phyloP scores from a whole-genome alignment of 164 flowering plant species.

The Annona cherimola region DNA sequence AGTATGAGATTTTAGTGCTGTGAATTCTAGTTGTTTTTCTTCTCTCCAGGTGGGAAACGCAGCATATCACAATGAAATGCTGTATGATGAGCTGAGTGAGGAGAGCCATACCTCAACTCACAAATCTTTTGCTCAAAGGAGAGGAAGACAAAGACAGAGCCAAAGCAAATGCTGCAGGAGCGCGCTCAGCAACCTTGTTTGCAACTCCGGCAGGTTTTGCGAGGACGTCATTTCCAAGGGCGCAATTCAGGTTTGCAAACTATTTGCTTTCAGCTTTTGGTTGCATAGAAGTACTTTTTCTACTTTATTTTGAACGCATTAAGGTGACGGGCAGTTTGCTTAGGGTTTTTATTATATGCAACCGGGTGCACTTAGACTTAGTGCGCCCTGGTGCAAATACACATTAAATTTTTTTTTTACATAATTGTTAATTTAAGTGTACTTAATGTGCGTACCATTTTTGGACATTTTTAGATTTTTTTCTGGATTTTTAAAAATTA shows the following conservation, averaged over 20 bases:
- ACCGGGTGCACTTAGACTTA: too few species aligned
- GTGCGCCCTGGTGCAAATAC: too few species aligned
- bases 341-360: too few species aligned
- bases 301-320: too few species aligned
- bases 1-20: background rate
- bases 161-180: conserved; percentile 97
- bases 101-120: conserved; percentile 79
- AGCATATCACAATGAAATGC: conserved; percentile 76
- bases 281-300: too few species aligned
- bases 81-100: conserved; percentile 90
- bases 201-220: conserved; percentile 81
- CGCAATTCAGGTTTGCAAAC: conserved; percentile 71
- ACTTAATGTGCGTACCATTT: too few species aligned
- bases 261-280: too few species aligned
- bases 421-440: too few species aligned
- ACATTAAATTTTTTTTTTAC: too few species aligned
- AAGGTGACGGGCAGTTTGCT: too few species aligned
- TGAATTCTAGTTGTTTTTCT: conserved; percentile 1
- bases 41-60: conserved; percentile 91
- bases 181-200: conserved; percentile 92
- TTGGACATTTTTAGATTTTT: too few species aligned
- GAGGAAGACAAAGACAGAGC: conserved; percentile 99
- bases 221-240: conserved; percentile 86
- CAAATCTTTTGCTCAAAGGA: conserved; percentile 48
- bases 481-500: too few species aligned